Conservation (phyloP, 805 yeast species). For the Barnettozyma salicaria region DNA sequence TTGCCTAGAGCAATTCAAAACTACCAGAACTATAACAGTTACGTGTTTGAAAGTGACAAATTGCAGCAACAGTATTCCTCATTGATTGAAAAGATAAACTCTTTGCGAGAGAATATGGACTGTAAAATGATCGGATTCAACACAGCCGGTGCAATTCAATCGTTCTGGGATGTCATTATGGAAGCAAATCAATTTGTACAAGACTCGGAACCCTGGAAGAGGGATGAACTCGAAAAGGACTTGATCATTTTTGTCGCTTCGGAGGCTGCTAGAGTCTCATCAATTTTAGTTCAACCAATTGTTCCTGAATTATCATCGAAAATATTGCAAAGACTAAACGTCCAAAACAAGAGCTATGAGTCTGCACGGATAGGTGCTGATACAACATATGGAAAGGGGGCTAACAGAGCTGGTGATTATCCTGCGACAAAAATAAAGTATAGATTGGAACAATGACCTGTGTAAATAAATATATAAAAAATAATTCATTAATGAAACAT, state of each 20-base stretch:
- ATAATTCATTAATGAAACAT: no score
- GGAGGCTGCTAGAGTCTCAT: conserved; percentile 61
- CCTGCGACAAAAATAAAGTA: conserved; percentile 37
- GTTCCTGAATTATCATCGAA: conserved; percentile 57
- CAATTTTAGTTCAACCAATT: conserved; percentile 66
- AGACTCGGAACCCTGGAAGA: conserved; percentile 69
- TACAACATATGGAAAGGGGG: conserved; percentile 49
- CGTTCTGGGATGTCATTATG: conserved; percentile 54
- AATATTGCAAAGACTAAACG: conserved; percentile 60
- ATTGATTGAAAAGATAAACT: conserved; percentile 31
- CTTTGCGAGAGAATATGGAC: conserved; percentile 36
- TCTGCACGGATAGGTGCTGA: conserved; percentile 54
- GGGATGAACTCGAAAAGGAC: conserved; percentile 37
- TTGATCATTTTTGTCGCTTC: conserved; percentile 56
- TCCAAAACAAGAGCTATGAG: conserved; percentile 39
- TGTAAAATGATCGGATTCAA: conserved; percentile 40
- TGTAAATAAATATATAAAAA: neutral
- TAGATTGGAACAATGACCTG: conserved; percentile 6
- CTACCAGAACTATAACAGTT: conserved; percentile 3
- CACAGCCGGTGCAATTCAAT: conserved; percentile 48
- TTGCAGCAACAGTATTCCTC: conserved; percentile 10
- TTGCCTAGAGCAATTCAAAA: conserved; percentile 39
- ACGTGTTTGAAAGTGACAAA: conserved; percentile 8
- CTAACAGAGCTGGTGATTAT: conserved; percentile 45
- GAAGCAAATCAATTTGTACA: conserved; percentile 66